Conservation (phyloP, 768 basidiomycete species). For the Lactarius sanguifluus region DNA sequence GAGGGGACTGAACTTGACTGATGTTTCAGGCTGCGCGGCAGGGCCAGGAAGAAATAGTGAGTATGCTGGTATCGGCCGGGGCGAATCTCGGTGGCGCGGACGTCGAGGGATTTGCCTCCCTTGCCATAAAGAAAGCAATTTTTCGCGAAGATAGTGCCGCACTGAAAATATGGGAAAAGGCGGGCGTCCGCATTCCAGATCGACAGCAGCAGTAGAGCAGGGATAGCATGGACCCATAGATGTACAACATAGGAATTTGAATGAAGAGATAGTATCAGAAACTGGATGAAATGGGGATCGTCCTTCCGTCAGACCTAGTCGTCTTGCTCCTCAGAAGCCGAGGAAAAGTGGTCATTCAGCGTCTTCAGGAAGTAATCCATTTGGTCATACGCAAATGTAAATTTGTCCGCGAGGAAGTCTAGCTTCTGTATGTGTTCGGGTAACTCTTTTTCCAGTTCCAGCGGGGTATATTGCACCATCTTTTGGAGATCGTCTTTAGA, state of each 20-base stretch:
- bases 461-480: constrained; percentile 61
- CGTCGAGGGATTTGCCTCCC: constrained; percentile 51
- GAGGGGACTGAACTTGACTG: constrained; percentile 3
- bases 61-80: constrained; percentile 66
- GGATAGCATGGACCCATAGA: constrained; percentile 17
- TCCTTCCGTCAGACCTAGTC: constrained; percentile 36
- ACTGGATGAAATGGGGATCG: constrained; percentile 17
- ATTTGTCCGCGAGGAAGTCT: constrained; percentile 59
- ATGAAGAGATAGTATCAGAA: neutral
- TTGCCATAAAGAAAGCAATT: constrained; percentile 44
- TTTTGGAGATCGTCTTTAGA: constrained; percentile 43
- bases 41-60: constrained; percentile 59
- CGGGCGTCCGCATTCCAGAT: constrained; percentile 39
- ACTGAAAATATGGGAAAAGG: constrained; percentile 55
- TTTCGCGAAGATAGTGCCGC: constrained; percentile 44
- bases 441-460: constrained; percentile 61
- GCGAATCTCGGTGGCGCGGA: constrained; percentile 72
- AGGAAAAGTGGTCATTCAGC: constrained; percentile 50
- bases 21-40: constrained; percentile 67
- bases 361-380: constrained; percentile 66
- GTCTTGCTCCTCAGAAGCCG: constrained; percentile 37
- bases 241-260: constrained; percentile 16
- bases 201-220: constrained; percentile 17
- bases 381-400: constrained; percentile 69
- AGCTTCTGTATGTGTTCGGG: constrained; percentile 56